Conservation (phyloP, 164 flowering plant species). For the Euptelea pleiosperma region DNA sequence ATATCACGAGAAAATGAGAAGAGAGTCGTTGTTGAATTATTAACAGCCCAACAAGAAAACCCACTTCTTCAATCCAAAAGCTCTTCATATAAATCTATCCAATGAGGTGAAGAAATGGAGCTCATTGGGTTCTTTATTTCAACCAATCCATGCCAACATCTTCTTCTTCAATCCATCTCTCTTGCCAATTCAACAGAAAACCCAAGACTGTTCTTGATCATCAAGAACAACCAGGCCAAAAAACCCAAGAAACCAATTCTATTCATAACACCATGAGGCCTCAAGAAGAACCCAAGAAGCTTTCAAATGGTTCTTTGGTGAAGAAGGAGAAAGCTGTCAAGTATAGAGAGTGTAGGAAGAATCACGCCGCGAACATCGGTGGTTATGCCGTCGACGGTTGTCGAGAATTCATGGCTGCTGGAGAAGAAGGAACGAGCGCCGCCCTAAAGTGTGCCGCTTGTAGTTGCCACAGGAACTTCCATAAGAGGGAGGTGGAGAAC, state of each 20-base stretch:
- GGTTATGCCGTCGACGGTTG: conserved; percentile 39
- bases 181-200: conserved; percentile 8
- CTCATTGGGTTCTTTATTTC: background rate
- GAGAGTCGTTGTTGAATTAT: conserved; percentile 5
- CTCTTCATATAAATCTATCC: conserved; percentile 11
- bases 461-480: conserved; percentile 39
- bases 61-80: background rate
- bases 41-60: conserved; percentile 9
- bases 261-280: conserved; percentile 23
- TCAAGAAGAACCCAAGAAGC: conserved; percentile 19
- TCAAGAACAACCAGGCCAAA: background rate
- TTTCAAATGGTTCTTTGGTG: conserved; percentile 19
- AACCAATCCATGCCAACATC: conserved; percentile 13
- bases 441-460: conserved; percentile 38
- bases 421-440: conserved; percentile 39
- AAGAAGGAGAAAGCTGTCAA: conserved; percentile 20
- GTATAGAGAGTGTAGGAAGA: conserved; percentile 38
- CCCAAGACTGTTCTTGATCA: conserved; percentile 5
- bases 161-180: conserved; percentile 14
- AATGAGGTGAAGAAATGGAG: conserved; percentile 4
- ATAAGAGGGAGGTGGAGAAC: conserved; percentile 27
- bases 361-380: conserved; percentile 37
- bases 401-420: conserved; percentile 36
- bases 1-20: conserved; percentile 7
- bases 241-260: background rate